These are phyloP conservation scores for Aureobasidium subglaciale DNA, from an alignment of 2,329 filamentous ascomycete species.

Conservation along the genomic window DNA sequence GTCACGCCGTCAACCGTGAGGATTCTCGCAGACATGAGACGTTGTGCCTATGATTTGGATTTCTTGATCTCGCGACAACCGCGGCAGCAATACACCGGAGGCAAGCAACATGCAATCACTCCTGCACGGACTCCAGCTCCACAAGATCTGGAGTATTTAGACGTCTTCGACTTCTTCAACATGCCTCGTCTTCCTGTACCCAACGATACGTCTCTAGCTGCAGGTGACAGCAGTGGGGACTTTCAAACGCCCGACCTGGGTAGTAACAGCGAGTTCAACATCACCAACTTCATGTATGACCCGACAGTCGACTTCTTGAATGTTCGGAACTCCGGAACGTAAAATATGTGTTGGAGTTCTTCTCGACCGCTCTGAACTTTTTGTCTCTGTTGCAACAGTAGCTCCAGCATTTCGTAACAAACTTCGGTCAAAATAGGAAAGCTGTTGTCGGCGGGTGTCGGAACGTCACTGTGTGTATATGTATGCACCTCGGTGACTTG, in stretches of 20 bases:
- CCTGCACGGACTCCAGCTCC: conserved; percentile 51
- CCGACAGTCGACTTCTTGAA: conserved; percentile 63
- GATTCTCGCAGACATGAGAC: conserved; percentile 84
- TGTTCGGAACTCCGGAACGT: conserved; percentile 24
- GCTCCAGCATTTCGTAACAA: too few species aligned
- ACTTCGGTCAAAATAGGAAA: background rate
- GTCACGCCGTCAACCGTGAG: conserved; percentile 75
- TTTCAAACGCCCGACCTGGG: conserved; percentile 18
- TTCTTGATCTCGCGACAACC: conserved; percentile 82
- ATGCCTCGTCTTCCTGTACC: conserved; percentile 61
- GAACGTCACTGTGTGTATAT: background rate
- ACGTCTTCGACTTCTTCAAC: conserved; percentile 94
- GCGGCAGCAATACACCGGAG: conserved; percentile 33
- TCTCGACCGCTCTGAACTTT: too few species aligned
- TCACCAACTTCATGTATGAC: conserved; percentile 71
- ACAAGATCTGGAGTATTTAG: conserved; percentile 82
- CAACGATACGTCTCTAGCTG: conserved; percentile 24
- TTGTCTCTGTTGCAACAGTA: too few species aligned
- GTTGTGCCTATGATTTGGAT: conserved; percentile 84
- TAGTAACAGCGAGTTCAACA: conserved; percentile 60
- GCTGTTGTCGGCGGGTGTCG: background rate
- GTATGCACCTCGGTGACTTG: background rate
- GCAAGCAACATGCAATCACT: conserved; percentile 23
- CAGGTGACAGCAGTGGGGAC: conserved; percentile 17
- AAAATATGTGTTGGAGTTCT: background rate